These are phyloP conservation scores for Cryptosporidium canis DNA, from an alignment of 169 alveolate genomes.

Conservation along the genomic window DNA sequence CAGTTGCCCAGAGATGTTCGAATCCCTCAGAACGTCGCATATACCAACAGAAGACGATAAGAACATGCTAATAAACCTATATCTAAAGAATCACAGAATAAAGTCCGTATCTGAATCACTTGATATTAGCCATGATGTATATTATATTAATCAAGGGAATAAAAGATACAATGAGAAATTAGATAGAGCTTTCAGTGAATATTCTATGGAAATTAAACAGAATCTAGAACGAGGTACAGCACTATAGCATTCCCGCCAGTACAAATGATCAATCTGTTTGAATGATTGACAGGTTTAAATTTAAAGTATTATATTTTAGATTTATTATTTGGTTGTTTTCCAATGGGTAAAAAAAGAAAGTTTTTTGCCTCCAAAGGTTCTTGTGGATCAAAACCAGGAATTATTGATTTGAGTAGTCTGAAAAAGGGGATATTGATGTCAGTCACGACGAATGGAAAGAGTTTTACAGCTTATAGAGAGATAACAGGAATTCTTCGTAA, in stretches of 20 bases:
- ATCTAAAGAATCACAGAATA: slow-evolving; percentile 16
- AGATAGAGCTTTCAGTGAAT: slow-evolving; percentile 37
- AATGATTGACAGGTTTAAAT: too few relatives aligned
- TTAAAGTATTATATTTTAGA: not conserved
- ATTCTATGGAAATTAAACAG: slow-evolving; percentile 22
- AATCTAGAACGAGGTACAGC: slow-evolving; percentile 67
- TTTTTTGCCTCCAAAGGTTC: not conserved
- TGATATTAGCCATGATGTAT: not conserved
- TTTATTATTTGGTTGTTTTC: not conserved
- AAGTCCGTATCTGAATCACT: not conserved
- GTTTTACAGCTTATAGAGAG: slow-evolving; percentile 48
- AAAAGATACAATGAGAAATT: slow-evolving; percentile 23
- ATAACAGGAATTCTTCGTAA: not conserved
- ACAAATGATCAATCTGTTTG: too few relatives aligned
- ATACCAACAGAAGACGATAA: slow-evolving; percentile 5
- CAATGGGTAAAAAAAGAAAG: slow-evolving; percentile 10
- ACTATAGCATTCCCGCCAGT: not conserved
- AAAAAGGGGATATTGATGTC: slow-evolving; percentile 64
- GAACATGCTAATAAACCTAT: slow-evolving; percentile 12
- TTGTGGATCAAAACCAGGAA: not conserved
- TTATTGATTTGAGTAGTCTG: not conserved
- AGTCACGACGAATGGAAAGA: slow-evolving; percentile 16
- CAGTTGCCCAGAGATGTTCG: slow-evolving; percentile 2
- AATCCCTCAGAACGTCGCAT: slow-evolving; percentile 31
- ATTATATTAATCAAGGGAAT: slow-evolving; percentile 35